phyloP scores from a whole-genome alignment of 371 early-diverging fungal species.

The Lichtheimia ornata region DNA sequence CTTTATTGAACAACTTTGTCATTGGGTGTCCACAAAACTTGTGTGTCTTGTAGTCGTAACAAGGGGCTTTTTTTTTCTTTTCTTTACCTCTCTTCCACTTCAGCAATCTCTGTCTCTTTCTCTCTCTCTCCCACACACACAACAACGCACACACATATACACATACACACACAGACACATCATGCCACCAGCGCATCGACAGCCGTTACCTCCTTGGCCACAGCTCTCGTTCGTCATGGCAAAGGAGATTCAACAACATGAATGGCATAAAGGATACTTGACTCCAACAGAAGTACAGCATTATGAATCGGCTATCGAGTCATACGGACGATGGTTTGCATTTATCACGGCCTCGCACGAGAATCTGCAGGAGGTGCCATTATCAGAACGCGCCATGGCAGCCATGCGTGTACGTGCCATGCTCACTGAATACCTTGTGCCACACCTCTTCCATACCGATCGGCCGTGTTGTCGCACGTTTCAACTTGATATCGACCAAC shows the following conservation, averaged over 20 bases:
- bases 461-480: conserved; percentile 35
- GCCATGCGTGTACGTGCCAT: conserved; percentile 70
- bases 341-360: conserved; percentile 40
- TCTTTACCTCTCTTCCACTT: no score
- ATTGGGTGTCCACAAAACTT: no score
- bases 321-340: conserved; percentile 47
- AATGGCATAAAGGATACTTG: conserved; percentile 26
- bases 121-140: not conserved
- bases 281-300: conserved; percentile 33
- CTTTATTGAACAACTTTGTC: no score
- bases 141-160: no score
- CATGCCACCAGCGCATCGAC: conserved; percentile 3
- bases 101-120: no score
- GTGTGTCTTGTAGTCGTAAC: no score
- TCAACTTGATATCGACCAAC: conserved; percentile 20
- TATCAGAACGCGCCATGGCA: conserved; percentile 25
- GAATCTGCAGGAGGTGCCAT: conserved; percentile 12
- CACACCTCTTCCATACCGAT: conserved; percentile 50
- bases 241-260: conserved; percentile 24
- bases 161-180: not conserved
- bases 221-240: conserved; percentile 34
- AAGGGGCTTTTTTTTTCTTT: no score
- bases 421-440: conserved; percentile 73
- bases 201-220: conserved; percentile 21
- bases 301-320: conserved; percentile 42